phyloP scores from a whole-genome alignment of 306 rosid species.

The Rosa chinensis region DNA sequence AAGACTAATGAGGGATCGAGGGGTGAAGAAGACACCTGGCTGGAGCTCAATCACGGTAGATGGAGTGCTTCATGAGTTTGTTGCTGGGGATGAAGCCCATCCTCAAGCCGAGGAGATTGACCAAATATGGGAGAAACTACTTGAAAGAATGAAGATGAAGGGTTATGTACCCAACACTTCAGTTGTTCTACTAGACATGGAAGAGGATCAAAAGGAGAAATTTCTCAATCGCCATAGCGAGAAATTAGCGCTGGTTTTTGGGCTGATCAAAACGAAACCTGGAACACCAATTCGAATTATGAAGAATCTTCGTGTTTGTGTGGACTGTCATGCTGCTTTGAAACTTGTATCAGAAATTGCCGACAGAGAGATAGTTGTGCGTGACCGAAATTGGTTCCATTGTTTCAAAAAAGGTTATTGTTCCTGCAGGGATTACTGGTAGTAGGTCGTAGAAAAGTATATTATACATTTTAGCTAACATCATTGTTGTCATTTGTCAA shows the following conservation, averaged over 20 bases:
- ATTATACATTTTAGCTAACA: background rate
- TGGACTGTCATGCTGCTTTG: constrained; percentile 52
- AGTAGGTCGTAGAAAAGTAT: background rate
- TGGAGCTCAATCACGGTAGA: constrained; percentile 51
- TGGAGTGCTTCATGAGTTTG: constrained; percentile 45
- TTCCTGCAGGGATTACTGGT: constrained; percentile 50
- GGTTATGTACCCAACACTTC: constrained; percentile 60
- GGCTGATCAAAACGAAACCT: constrained; percentile 44
- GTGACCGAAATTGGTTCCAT: constrained; percentile 50
- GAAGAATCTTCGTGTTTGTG: constrained; percentile 65
- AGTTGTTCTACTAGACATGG: constrained; percentile 49
- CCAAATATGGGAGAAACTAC: constrained; percentile 45
- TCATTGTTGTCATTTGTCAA: background rate
- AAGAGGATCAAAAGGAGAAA: constrained; percentile 47
- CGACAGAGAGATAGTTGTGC: constrained; percentile 42
- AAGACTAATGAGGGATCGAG: constrained; percentile 46
- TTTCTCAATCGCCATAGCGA: constrained; percentile 45
- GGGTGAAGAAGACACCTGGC: constrained; percentile 51
- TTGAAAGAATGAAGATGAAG: constrained; percentile 36
- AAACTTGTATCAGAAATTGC: constrained; percentile 40
- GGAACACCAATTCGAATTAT: constrained; percentile 48
- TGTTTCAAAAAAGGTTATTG: constrained; percentile 46
- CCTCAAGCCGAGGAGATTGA: constrained; percentile 44
- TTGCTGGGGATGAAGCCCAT: constrained; percentile 53
- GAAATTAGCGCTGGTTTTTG: constrained; percentile 50